Evolutionary conservation across 2,329 filamentous ascomycete genomes (phyloP).

Genomic region (Coniochaeta sp.): DNA sequence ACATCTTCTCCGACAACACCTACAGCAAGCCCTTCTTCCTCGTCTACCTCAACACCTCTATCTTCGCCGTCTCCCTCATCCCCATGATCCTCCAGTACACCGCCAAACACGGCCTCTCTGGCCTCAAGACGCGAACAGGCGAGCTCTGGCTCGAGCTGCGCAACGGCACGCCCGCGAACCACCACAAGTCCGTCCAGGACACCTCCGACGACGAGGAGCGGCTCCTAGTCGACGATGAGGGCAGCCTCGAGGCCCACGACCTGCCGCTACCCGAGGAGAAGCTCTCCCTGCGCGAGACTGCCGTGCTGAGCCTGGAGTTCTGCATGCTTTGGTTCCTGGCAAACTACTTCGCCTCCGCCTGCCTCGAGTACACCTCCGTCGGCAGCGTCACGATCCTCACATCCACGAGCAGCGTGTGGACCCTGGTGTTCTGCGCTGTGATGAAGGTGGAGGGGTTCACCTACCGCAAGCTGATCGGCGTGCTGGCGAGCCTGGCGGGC

Average conservation of each 20-base stretch:
- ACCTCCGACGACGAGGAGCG: slow-evolving; percentile 31
- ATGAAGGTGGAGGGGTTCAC: slow-evolving; percentile 80
- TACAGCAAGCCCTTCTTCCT: slow-evolving; percentile 96
- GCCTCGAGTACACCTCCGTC: slow-evolving; percentile 88
- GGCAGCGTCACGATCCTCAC: slow-evolving; percentile 87
- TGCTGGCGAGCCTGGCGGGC: slow-evolving; percentile 74
- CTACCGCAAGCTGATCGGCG: slow-evolving; percentile 71
- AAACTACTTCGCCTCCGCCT: slow-evolving; percentile 90
- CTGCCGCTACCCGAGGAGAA: slow-evolving; percentile 23
- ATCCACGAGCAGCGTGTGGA: slow-evolving; percentile 89
- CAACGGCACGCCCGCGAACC: slow-evolving; percentile 18
- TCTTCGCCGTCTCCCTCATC: slow-evolving; percentile 78
- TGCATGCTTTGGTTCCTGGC: slow-evolving; percentile 83
- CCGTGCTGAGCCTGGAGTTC: slow-evolving; percentile 76
- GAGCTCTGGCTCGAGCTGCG: slow-evolving; percentile 38
- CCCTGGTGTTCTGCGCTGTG: slow-evolving; percentile 73
- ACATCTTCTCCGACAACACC: slow-evolving; percentile 87
- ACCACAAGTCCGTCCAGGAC: slow-evolving; percentile 28
- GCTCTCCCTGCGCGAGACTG: slow-evolving; percentile 66
- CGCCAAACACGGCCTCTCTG: slow-evolving; percentile 31
- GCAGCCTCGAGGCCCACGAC: slow-evolving; percentile 19
- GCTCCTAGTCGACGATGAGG: slow-evolving; percentile 35
- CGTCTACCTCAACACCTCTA: slow-evolving; percentile 85
- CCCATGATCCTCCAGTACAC: slow-evolving; percentile 47
- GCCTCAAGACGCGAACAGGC: slow-evolving; percentile 28